phyloP scores from a whole-genome alignment of 352 stramenopile genomes.

The Pythium folliculosum region DNA sequence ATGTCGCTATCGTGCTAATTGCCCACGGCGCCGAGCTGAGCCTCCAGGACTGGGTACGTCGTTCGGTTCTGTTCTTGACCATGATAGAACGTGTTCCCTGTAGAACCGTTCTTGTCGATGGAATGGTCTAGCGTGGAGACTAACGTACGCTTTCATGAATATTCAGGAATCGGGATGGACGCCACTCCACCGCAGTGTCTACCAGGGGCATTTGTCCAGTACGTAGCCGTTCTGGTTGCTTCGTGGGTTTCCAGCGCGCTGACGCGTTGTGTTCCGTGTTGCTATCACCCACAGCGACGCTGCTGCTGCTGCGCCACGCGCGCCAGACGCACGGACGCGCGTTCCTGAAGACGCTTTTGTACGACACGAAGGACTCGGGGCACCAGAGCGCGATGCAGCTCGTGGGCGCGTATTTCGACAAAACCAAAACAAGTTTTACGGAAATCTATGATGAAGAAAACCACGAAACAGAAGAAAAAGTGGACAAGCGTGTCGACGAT shows the following conservation, averaged over 20 bases:
- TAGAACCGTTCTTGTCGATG: not conserved
- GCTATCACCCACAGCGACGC: conserved; percentile 44
- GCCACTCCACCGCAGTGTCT: conserved; percentile 71
- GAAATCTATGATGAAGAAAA: conserved; percentile 13
- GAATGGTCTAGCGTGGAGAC: conserved; percentile 12
- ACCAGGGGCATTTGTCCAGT: conserved; percentile 71
- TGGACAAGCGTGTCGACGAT: conserved; percentile 1
- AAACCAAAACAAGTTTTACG: conserved; percentile 13
- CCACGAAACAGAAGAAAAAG: conserved; percentile 11
- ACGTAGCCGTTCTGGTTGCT: conserved; percentile 19
- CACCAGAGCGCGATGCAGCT: conserved; percentile 69
- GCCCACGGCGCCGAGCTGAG: conserved; percentile 52
- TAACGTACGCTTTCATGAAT: not conserved
- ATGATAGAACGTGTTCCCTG: not conserved
- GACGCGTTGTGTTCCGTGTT: conserved; percentile 8
- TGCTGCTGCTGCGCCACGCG: conserved; percentile 71
- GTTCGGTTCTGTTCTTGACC: not conserved
- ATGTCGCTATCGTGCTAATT: conserved; percentile 56
- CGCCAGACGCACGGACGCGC: conserved; percentile 46
- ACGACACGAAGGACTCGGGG: conserved; percentile 53
- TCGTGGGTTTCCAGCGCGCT: not conserved
- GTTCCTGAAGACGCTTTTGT: conserved; percentile 55
- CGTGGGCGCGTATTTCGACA: conserved; percentile 35
- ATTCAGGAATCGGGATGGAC: conserved; percentile 83
- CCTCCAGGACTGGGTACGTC: conserved; percentile 61